A percentile compares a stretch with the other conserved stretches of the same genome.
These are phyloP conservation scores for Monosporascus sp. DNA, from an alignment of 2,329 filamentous ascomycete species.

Conservation along the genomic window DNA sequence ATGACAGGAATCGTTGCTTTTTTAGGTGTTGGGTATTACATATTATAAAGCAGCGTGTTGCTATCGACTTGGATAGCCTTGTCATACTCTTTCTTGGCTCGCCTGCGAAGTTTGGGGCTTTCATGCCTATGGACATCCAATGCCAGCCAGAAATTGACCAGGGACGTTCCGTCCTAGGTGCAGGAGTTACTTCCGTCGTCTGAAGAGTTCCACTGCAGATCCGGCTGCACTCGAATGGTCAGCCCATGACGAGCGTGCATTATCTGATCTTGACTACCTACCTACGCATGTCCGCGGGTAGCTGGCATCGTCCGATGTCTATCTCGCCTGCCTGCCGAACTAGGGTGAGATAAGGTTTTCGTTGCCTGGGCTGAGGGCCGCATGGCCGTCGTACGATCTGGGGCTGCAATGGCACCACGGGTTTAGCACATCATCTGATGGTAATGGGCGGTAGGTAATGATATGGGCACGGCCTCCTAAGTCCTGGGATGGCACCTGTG, in stretches of 20 bases:
- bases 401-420: neutral
- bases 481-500: neutral
- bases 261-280: neutral
- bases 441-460: too few species aligned
- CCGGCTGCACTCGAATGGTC: neutral
- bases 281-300: neutral
- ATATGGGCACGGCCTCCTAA: neutral
- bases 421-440: neutral
- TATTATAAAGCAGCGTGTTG: too few species aligned
- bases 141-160: constrained; percentile 1
- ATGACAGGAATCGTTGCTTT: constrained; percentile 35
- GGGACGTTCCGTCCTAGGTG: neutral
- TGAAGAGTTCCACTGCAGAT: neutral
- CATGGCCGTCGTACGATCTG: neutral
- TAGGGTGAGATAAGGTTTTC: neutral
- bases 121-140: constrained; percentile 6
- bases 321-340: neutral
- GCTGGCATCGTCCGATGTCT: neutral
- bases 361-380: neutral
- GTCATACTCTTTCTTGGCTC: too few species aligned
- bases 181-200: neutral
- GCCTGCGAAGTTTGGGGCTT: too few species aligned
- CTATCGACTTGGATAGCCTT: too few species aligned
- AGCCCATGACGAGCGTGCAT: neutral
- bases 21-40: too few species aligned